phyloP scores from a whole-genome alignment of 1,139 yeast genomes.

The Kazachstania sp. region DNA sequence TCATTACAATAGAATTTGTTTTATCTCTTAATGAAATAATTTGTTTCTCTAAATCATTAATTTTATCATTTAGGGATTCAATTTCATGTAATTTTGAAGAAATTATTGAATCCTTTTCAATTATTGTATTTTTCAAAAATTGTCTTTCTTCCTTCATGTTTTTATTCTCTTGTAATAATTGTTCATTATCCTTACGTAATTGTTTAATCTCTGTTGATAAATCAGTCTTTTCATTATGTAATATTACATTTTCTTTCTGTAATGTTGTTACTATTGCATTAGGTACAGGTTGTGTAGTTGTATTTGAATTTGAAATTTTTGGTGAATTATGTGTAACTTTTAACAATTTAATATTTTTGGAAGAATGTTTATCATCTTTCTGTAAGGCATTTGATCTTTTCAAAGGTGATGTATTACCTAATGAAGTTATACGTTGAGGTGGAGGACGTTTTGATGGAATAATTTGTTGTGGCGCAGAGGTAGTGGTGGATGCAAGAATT shows the following conservation, averaged over 20 bases:
- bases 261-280: constrained; percentile 19
- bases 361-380: constrained; percentile 4
- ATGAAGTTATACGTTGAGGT: neutral
- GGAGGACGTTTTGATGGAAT: constrained; percentile 61
- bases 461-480: constrained; percentile 20
- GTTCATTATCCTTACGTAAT: constrained; percentile 38
- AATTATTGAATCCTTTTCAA: constrained; percentile 17
- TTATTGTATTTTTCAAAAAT: neutral
- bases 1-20: neutral
- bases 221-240: constrained; percentile 5
- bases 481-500: neutral
- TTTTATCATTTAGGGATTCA: constrained; percentile 17
- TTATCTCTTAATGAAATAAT: constrained; percentile 5
- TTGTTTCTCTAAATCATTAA: constrained; percentile 15
- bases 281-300: neutral
- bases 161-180: constrained; percentile 16
- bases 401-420: constrained; percentile 44
- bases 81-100: constrained; percentile 20
- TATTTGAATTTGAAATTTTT: neutral
- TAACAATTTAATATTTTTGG: constrained; percentile 8
- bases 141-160: constrained; percentile 11
- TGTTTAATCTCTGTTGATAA: constrained; percentile 29
- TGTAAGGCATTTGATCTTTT: constrained; percentile 32
- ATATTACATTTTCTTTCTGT: constrained; percentile 42
- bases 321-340: neutral